Conservation (phyloP, 2,329 filamentous ascomycete genomes). For the Cadophora gregata region DNA sequence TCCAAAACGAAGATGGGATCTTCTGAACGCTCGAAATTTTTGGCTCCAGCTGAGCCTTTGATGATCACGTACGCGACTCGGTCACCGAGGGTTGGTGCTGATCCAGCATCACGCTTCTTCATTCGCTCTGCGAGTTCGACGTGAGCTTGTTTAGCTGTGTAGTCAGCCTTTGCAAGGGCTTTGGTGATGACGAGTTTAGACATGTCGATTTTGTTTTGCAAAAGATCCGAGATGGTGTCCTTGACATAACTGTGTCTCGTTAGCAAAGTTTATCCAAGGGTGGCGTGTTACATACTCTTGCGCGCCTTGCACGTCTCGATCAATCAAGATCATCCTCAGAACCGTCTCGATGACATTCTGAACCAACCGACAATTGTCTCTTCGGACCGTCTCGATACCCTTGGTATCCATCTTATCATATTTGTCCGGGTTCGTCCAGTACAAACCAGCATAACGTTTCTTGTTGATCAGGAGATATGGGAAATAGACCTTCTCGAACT, state of each 20-base stretch:
- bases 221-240: constrained; percentile 88
- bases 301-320: constrained; percentile 86
- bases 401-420: constrained; percentile 99
- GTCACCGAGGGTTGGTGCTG: constrained; percentile 89
- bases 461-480: constrained; percentile 99
- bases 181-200: constrained; percentile 99
- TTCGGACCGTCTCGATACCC: constrained; percentile 95
- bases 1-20: constrained; percentile 97
- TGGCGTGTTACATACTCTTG: constrained; percentile 74
- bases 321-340: constrained; percentile 92
- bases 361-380: constrained; percentile 95
- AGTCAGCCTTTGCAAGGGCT: constrained; percentile 88
- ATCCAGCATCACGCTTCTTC: constrained; percentile 95
- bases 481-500: constrained; percentile 99
- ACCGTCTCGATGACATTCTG: constrained; percentile 98
- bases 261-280: constrained; percentile 18
- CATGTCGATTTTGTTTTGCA: constrained; percentile 99
- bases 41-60: constrained; percentile 85
- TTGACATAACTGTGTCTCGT: constrained; percentile 80
- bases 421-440: constrained; percentile 93
- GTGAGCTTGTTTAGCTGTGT: constrained; percentile 92
- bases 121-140: constrained; percentile 95
- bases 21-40: constrained; percentile 96
- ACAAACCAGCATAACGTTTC: constrained; percentile 97
- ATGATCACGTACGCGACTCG: constrained; percentile 98